Percentiles rank a stretch among this genome's conserved stretches.
Conservation (phyloP, 2,329 filamentous ascomycete genomes). For the Cadophora sp. region DNA sequence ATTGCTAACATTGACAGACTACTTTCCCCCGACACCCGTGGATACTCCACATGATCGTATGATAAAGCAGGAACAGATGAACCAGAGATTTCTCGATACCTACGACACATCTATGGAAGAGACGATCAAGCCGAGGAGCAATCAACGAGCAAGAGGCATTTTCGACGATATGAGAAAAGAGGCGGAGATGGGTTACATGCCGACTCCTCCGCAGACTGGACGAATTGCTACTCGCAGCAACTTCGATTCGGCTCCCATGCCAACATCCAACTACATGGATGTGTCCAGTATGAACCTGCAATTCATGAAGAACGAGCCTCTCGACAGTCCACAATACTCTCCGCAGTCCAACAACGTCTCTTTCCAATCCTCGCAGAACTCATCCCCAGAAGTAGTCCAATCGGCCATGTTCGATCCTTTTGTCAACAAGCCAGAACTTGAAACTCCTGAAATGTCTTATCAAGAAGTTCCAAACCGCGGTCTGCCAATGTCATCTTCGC, state of each 20-base stretch:
- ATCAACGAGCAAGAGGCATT: conserved; percentile 55
- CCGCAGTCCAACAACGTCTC: conserved; percentile 43
- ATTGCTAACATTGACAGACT: conserved; percentile 53
- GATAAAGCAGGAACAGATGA: conserved; percentile 41
- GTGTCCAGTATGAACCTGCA: conserved; percentile 53
- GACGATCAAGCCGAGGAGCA: conserved; percentile 64
- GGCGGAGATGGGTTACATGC: conserved; percentile 57
- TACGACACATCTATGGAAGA: conserved; percentile 73
- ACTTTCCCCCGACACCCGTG: conserved; percentile 71
- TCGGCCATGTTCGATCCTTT: conserved; percentile 54
- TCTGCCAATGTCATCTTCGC: conserved; percentile 28
- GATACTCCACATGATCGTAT: conserved; percentile 63
- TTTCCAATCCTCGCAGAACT: conserved; percentile 49
- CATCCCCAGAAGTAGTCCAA: conserved; percentile 59
- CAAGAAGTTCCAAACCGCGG: conserved; percentile 29
- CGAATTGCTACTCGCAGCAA: conserved; percentile 51
- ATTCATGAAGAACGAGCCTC: conserved; percentile 48
- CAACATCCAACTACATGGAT: conserved; percentile 62
- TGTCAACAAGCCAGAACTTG: conserved; percentile 52
- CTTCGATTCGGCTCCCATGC: conserved; percentile 61
- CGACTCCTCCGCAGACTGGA: conserved; percentile 62
- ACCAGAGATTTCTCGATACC: conserved; percentile 62
- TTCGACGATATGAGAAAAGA: conserved; percentile 66
- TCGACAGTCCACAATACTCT: conserved; percentile 38
- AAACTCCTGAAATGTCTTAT: conserved; percentile 34